Base-by-base conservation (phyloP, 129 eudicot species). In the Centrapalus pauciflorus region DNA sequence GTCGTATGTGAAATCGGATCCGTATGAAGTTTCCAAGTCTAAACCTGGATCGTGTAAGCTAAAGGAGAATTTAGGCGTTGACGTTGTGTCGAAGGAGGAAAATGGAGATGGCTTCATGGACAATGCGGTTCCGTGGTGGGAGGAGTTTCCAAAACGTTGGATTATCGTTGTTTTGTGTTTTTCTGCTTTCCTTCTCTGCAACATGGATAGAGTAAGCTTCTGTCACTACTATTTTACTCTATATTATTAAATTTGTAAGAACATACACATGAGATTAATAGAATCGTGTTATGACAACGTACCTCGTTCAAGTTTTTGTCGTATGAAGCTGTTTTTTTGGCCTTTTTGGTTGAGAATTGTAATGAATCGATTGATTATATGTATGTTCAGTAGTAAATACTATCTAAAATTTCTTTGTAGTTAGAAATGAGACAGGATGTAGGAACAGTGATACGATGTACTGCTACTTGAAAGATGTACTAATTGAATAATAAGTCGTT, bases 141-240 rank as follows among this genome's bases (percentile, higher is more conserved):
- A 87, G 49, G 81, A 85, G 90, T 87, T 91, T 41, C 97, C 97
- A 5, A 91, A 85, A 34, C 90, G 97, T 16, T 91, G 96, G 96
- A 82, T 81, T 3, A 87, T 91, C 51, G 97, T 91, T 26, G 25
- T 90, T 8, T 77, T 90, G 8, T 90, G 97, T 37, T 90, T 84
- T 81, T 82, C 97, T 0, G 93, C 95, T 63, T 90, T 90, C 20
- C 84, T 90, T 13, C 90, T 90, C 4, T 87, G 97, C 78, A 91
- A 87, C 30, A 91, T 91, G 97, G 97, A 91, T 87, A 81, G 96
- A 79, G 96, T 90, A 76, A 87, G 86, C 51, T 33, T n/a, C 9
- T 51, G 17, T 38, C 7, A 8, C 24, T 57, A 20, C 55, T 58
- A 3, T 27, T 55, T 33, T 35, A 7, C 5, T 41, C 24, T 5